phyloP scores from a whole-genome alignment of 345 rosid genomes.

The Lenwebbia sp. region DNA sequence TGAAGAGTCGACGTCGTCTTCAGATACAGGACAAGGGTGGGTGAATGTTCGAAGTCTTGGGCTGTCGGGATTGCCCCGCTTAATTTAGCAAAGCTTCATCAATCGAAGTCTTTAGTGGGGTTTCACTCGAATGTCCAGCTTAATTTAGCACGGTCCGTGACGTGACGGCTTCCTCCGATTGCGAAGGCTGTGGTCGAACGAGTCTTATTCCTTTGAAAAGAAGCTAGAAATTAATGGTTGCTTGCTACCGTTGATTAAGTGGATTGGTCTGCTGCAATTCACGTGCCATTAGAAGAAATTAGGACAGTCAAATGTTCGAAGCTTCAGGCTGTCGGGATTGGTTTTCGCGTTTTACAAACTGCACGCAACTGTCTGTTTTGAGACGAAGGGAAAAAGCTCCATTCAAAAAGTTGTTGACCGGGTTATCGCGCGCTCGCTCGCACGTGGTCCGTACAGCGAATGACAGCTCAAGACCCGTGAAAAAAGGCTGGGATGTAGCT shows the following conservation, averaged over 20 bases:
- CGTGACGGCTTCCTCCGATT: not conserved
- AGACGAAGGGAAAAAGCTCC: not conserved
- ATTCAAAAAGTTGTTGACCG: not conserved
- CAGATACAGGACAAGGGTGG: not conserved
- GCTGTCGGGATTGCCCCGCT: too few relatives aligned
- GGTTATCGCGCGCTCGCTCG: not conserved
- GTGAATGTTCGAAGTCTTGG: too few relatives aligned
- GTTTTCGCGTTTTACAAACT: too few relatives aligned
- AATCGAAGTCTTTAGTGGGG: too few relatives aligned
- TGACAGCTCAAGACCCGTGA: not conserved
- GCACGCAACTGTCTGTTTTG: not conserved
- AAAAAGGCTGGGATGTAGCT: not conserved
- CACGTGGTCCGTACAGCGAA: not conserved
- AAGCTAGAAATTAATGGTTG: not conserved
- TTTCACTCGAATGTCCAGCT: not conserved
- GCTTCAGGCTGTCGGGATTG: too few relatives aligned
- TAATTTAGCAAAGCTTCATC: not conserved
- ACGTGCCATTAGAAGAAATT: not conserved
- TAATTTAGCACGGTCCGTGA: not conserved
- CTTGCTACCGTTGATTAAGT: not conserved
- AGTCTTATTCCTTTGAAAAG: not conserved
- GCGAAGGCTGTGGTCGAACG: not conserved
- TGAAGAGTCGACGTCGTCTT: not conserved
- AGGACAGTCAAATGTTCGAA: not conserved
- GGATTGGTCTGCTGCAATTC: not conserved